phyloP scores from a whole-genome alignment of 78 protist genomes.

The Blattamonas nauphoetae region DNA sequence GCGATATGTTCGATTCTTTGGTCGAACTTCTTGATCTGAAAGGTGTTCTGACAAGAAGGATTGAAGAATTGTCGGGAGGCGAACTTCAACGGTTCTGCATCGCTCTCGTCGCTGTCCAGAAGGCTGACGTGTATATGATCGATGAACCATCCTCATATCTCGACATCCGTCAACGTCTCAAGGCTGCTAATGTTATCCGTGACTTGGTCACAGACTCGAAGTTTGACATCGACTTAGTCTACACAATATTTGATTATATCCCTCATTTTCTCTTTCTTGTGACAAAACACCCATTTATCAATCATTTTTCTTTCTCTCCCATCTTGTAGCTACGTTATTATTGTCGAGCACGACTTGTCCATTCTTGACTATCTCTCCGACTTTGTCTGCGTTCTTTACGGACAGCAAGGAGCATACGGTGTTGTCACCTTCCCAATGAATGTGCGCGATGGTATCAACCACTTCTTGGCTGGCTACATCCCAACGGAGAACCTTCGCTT shows the following conservation, averaged over 20 bases:
- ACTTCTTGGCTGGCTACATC: conserved; percentile 92
- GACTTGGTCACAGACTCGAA: conserved; percentile 31
- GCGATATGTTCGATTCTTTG: background rate
- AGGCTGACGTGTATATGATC: conserved; percentile 82
- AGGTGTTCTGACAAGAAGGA: conserved; percentile 51
- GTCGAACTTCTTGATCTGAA: conserved; percentile 50
- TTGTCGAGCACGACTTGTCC: conserved; percentile 98
- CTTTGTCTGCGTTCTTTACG: conserved; percentile 94
- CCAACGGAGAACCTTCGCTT: conserved; percentile 99
- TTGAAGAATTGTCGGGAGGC: conserved; percentile 92
- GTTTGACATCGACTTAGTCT: background rate
- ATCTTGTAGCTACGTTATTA: conserved; percentile 61
- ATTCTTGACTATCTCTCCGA: conserved; percentile 98
- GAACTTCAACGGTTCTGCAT: conserved; percentile 98
- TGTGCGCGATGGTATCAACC: conserved; percentile 99
- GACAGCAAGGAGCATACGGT: conserved; percentile 98
- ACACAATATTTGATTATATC: background rate
- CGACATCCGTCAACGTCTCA: conserved; percentile 94
- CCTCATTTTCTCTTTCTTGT: background rate
- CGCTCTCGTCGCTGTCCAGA: conserved; percentile 50
- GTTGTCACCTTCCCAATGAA: conserved; percentile 96
- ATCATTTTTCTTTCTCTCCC: background rate
- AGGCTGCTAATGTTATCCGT: conserved; percentile 90
- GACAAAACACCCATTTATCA: background rate
- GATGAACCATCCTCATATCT: conserved; percentile 98